Percentiles rank a stretch among this genome's conserved stretches.
Evolutionary conservation across 163 green algal species (phyloP).

Genomic region (Chlorella variabilis): DNA sequence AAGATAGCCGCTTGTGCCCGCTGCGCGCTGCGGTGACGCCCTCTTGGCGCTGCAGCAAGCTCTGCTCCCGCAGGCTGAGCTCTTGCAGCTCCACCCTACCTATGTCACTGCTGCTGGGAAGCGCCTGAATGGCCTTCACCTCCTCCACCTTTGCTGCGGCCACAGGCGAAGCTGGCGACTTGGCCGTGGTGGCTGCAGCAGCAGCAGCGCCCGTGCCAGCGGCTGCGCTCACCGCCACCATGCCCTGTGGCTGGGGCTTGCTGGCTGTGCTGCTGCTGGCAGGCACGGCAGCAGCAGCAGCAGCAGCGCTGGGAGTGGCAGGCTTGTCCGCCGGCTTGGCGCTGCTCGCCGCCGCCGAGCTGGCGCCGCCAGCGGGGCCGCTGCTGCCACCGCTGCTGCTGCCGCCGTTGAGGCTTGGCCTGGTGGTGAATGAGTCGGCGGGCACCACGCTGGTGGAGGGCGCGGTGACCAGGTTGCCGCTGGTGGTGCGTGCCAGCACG

Average conservation of each 20-base stretch:
- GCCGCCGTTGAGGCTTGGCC: background rate
- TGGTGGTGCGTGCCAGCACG: slow-evolving; percentile 16
- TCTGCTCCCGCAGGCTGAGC: background rate
- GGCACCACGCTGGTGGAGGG: background rate
- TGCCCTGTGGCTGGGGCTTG: background rate
- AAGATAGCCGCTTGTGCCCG: background rate
- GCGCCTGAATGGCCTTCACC: background rate
- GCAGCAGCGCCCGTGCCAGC: background rate
- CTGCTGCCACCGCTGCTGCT: background rate
- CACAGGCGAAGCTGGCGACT: too few species aligned
- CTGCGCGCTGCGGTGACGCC: background rate
- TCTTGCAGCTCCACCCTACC: background rate
- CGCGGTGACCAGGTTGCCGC: slow-evolving; percentile 22
- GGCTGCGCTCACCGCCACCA: background rate
- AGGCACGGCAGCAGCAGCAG: too few species aligned
- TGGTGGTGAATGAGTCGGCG: background rate
- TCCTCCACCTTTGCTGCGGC: background rate
- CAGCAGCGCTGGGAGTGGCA: too few species aligned
- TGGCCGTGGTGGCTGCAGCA: background rate
- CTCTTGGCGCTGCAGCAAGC: background rate
- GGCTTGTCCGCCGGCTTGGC: background rate
- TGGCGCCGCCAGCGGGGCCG: background rate
- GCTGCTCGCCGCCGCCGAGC: background rate
- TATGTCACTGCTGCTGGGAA: background rate
- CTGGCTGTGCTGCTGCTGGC: background rate